These are phyloP conservation scores for Kwoniella sp. DNA, from an alignment of 768 basidiomycete genomes.

Conservation along the genomic window DNA sequence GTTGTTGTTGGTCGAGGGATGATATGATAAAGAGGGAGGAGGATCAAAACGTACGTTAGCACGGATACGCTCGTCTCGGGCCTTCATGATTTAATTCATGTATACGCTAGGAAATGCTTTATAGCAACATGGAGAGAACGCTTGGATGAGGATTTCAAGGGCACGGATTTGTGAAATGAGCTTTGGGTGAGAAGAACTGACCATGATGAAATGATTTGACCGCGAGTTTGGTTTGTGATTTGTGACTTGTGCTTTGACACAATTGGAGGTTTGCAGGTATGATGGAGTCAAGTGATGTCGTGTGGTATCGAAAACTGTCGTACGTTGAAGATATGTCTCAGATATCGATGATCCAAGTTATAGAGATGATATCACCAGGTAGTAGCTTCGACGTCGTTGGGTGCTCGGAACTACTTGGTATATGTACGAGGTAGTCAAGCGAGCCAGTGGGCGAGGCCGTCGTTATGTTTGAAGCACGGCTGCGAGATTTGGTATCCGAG, in stretches of 20 bases:
- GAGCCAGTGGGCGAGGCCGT: too few relatives aligned
- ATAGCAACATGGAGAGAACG: too few relatives aligned
- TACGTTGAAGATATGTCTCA: not conserved
- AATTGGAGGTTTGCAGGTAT: not conserved
- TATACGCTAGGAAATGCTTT: too few relatives aligned
- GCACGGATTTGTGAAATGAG: not conserved
- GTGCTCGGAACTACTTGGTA: too few relatives aligned
- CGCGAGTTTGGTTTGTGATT: not conserved
- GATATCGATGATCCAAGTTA: not conserved
- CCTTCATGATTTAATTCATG: not conserved
- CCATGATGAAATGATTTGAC: not conserved
- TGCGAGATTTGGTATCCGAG: too few relatives aligned
- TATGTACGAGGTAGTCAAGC: too few relatives aligned
- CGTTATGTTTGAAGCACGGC: too few relatives aligned
- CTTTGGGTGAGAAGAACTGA: not conserved
- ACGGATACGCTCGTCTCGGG: not conserved
- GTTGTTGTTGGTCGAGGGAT: constrained; percentile 7
- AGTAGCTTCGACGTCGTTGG: too few relatives aligned
- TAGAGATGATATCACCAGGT: not conserved
- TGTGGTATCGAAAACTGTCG: too few relatives aligned
- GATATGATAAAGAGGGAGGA: not conserved
- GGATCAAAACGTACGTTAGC: constrained; percentile 26
- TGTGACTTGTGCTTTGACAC: not conserved
- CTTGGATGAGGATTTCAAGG: not conserved
- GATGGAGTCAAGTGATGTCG: not conserved